These are phyloP conservation scores for Tricholoma sp. DNA, from an alignment of 768 basidiomycete species.

Conservation along the genomic window DNA sequence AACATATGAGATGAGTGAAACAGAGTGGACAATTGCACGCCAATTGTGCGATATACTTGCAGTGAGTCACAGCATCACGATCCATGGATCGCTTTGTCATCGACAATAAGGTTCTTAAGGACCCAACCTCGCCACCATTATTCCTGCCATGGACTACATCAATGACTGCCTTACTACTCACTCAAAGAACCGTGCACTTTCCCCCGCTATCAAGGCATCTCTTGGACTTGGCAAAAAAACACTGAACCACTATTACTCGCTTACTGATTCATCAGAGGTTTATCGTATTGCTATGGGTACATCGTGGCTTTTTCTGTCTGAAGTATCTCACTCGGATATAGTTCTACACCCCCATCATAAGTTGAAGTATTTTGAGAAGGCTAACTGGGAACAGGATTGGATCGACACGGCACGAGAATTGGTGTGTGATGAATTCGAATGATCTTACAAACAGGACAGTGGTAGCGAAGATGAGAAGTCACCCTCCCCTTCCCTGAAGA, in stretches of 20 bases:
- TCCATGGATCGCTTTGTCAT: neutral
- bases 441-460: too few species aligned
- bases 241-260: slow-evolving; percentile 24
- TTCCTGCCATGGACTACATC: slow-evolving; percentile 33
- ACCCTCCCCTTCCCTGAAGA: too few species aligned
- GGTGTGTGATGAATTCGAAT: slow-evolving; percentile 12
- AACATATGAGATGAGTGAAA: slow-evolving; percentile 11
- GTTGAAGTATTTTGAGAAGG: slow-evolving; percentile 1
- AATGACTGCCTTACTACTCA: slow-evolving; percentile 14
- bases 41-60: slow-evolving; percentile 22
- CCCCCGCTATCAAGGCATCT: slow-evolving; percentile 14
- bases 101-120: slow-evolving; percentile 24
- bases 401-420: slow-evolving; percentile 15
- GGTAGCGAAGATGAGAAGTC: too few species aligned
- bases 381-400: slow-evolving; percentile 23
- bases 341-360: slow-evolving; percentile 7
- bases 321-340: neutral
- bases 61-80: slow-evolving; percentile 11
- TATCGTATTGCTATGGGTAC: neutral
- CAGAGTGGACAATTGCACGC: slow-evolving; percentile 23
- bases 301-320: neutral
- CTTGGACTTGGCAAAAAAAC: slow-evolving; percentile 19
- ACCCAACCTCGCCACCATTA: slow-evolving; percentile 24
- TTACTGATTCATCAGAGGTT: slow-evolving; percentile 12
- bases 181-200: slow-evolving; percentile 1